Evolutionary conservation across 192 early-diverging fungal species (phyloP), one percentile per base, ranked within the genome.

Genomic region (Dimargaris cristalligena): DNA sequence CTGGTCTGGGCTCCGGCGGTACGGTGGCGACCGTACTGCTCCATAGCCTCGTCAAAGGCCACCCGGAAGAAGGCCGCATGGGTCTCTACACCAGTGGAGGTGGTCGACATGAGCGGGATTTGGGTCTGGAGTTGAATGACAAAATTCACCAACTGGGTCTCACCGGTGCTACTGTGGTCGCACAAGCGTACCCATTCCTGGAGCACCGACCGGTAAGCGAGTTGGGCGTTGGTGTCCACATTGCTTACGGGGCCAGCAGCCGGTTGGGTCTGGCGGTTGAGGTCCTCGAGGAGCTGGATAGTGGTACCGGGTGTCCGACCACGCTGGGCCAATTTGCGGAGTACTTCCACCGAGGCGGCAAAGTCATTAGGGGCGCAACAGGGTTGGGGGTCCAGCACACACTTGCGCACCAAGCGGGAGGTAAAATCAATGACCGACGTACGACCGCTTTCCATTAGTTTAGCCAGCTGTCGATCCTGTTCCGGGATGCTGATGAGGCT

Each of bases 51-150:
- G 67, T 95, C 91, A 0, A 87, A 86, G 68, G 87, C 89, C 9
- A 89, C 80, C 9, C 92, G 78, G 74, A 94, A 94, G 69, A 99
- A 99, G 60, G 89, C 67, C 2, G 90, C 85, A 0, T 84, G 84
- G 2, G 84, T 78, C 32, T 83, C 78, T n/a, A n/a, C n/a, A n/a
- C n/a, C n/a, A n/a, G n/a, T n/a, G n/a, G n/a, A n/a, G n/a, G n/a
- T n/a, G 23, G 90, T 84, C 28, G 77, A 81, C 60, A 83, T 77
- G 33, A 93, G 72, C 3, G 89, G 81, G 26, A 84, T 81, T 44
- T 85, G 80, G 62, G 84, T 76, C 63, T 82, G 80, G 34, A 95
- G 74, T 73, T 89, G 75, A 44, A 63, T 62, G 16, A 74, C 67
- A 65, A 76, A 70, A 51, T 69, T 68, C 3, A 68, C 59, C 28